Conservation (phyloP, 2,329 filamentous ascomycete genomes). For the Tothia fuscella region DNA sequence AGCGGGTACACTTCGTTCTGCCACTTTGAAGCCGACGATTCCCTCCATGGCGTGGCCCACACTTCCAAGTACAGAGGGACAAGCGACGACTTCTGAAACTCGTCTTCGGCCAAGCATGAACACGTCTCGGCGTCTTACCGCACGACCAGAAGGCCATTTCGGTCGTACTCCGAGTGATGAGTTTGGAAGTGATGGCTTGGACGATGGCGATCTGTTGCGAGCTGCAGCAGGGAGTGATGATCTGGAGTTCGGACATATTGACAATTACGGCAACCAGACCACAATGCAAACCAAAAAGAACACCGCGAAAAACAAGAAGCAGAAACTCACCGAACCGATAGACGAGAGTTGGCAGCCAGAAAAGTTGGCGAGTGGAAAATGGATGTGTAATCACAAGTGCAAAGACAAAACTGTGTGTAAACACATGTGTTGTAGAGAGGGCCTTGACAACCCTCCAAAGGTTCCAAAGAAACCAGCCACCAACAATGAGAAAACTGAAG, state of each 20-base stretch:
- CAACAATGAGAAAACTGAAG: neutral
- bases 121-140: conserved; percentile 21
- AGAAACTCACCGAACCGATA: neutral
- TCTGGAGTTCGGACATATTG: conserved; percentile 39
- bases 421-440: conserved; percentile 61
- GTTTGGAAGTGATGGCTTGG: conserved; percentile 40
- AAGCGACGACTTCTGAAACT: conserved; percentile 3
- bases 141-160: neutral
- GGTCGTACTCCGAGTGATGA: conserved; percentile 28
- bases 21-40: conserved; percentile 40
- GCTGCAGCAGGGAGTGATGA: conserved; percentile 23
- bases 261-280: conserved; percentile 26
- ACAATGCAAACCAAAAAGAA: conserved; percentile 10
- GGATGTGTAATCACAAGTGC: conserved; percentile 62
- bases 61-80: conserved; percentile 6
- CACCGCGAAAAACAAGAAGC: conserved; percentile 10
- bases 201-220: conserved; percentile 43
- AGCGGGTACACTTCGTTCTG: conserved; percentile 46
- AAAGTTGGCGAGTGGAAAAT: conserved; percentile 56
- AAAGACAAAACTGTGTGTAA: conserved; percentile 51
- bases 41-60: conserved; percentile 32
- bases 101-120: conserved; percentile 17
- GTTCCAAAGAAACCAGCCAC: conserved; percentile 27
- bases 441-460: conserved; percentile 51
- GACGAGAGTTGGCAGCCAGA: conserved; percentile 27